Evolutionary conservation across 495 filamentous ascomycete species (phyloP), one percentile per base, ranked within the genome.

Genomic region (Lineolata rhizophorae): DNA sequence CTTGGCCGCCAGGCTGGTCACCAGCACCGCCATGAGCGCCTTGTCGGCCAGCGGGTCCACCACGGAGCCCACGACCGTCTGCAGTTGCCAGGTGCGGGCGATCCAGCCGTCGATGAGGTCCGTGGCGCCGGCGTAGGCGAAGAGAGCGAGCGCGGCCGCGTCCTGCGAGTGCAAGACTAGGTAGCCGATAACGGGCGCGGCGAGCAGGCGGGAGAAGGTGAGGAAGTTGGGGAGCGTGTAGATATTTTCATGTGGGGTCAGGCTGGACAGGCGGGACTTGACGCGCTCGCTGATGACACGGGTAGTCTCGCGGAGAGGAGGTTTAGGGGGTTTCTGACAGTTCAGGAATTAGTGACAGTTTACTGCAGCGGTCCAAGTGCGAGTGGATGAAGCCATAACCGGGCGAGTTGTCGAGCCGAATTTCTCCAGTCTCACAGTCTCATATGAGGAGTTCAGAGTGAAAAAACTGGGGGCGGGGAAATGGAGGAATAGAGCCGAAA

Each of bases 61-160:
- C 20, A 97, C 70, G 29, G 76, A 84, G n/a, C 87, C 87, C 10
- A 95, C 81, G 1, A 97, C 90, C 0, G 87, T 95, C 52, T 83
- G 73, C 8, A 80, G 67, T 24, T 83, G 72, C 64, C 75, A 95
- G 30, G 60, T 61, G 26, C 87, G 69, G 11, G 87, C 87, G 36
- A 97, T 82, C 57, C 70, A 93, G 24, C 87, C 87, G 53, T 97
- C 87, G 2, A 93, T 60, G 0, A 87, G 57, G 43, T 97, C 87
- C 18, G 85, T 91, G 42, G 90, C 62, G 25, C 82, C 85, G 14
- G 87, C 87, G 49, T 91, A 90, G 18, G 72, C 72, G 45, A 95
- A 93, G 9, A 97, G 63, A 11, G 67, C 67, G n/a, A 92, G 53
- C 0, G 90, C 79, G 42, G 64, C 65, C 26, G 61, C 55, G 49